Conservation (phyloP, 306 rosid genomes). For the Vigna mungo region DNA sequence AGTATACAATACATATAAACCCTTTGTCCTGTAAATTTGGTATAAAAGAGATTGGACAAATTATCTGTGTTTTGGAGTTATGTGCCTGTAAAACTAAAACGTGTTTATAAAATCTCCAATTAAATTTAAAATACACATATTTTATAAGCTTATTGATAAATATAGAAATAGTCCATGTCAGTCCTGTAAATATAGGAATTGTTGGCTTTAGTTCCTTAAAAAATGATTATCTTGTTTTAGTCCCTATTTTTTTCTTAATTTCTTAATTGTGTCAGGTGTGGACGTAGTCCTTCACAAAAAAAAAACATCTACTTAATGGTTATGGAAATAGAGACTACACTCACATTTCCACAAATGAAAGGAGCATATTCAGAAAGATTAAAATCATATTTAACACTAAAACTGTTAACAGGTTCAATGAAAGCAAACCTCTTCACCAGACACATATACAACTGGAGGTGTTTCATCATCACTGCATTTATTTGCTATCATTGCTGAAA, state of each 20-base stretch:
- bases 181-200: background rate
- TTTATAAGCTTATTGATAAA: background rate
- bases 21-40: background rate
- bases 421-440: constrained; percentile 94
- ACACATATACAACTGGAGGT: constrained; percentile 76
- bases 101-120: constrained; percentile 8
- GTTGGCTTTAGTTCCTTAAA: background rate
- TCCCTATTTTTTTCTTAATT: background rate
- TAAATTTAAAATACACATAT: constrained; percentile 18
- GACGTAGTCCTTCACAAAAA: background rate
- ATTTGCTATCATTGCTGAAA: constrained; percentile 78
- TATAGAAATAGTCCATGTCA: background rate
- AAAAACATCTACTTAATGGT: background rate
- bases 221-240: background rate
- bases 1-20: constrained; percentile 1
- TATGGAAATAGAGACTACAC: background rate
- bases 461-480: constrained; percentile 51
- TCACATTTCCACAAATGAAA: background rate
- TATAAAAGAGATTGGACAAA: background rate
- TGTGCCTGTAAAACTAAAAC: background rate
- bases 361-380: background rate
- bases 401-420: constrained; percentile 29
- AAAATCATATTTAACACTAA: background rate
- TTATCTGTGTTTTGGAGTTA: background rate
- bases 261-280: background rate